Base-by-base conservation (phyloP, 2,329 filamentous ascomycete species). In the Claviceps paspali region DNA sequence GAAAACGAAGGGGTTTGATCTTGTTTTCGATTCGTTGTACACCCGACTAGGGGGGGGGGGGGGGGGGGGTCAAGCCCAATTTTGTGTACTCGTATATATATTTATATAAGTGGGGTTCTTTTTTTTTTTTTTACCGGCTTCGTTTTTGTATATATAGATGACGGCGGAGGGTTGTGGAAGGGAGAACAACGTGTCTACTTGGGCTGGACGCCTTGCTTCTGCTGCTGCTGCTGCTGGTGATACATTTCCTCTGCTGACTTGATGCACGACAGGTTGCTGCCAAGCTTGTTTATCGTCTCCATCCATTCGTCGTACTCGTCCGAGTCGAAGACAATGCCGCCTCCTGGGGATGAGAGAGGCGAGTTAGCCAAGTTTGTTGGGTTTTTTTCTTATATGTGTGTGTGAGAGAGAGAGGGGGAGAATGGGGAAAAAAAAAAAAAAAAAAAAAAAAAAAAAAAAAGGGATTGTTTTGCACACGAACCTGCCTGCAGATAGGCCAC, bases 301-400 rank as follows among this genome's bases (percentile, higher is more conserved):
- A 96, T 85, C 60, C 88, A 74, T 68, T 87, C 95, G 60, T 96
- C 91, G 45, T 95, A 80, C 48, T 70, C 81, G 53, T 93, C 87
- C 29, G 83, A 92, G 59, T 96, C 91, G 52, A 88, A 94, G 30
- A 94, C 87, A 51, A 95, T 94, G 22, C 87, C 87, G 26, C 87
- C 87, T 11, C 82, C 73, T 34, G 17, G n/a, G 15, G 7, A 5
- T n/a, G 9, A 21, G 15, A 3, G 6, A 8, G 10, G 17, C 1
- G 5, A 7, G 15, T 32, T 31, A 33, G 29, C 14, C n/a, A 9
- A 18, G 9, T 15, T 2, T 27, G 6, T 31, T n/a, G n/a, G n/a
- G n/a, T n/a, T 9, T 6, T n/a, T 27, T n/a, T 27, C 12, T 5
- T 2, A n/a, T 12, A n/a, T 27, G 26, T 14, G n/a, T 6, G 11